phyloP scores from a whole-genome alignment of 495 filamentous ascomycete genomes.

The Xylaria scruposa region DNA sequence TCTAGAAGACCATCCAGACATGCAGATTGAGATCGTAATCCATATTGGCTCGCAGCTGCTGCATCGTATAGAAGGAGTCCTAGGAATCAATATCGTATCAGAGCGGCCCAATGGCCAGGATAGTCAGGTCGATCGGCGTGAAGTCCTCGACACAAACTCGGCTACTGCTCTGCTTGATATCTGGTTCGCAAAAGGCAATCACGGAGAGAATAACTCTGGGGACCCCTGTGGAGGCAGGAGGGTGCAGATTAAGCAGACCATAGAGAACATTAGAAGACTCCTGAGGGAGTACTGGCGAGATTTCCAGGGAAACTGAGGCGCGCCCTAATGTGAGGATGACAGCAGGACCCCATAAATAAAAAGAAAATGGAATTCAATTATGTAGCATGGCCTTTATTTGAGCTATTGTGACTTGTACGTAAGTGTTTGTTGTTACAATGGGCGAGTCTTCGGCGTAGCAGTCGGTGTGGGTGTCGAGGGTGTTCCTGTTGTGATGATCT shows the following conservation, averaged over 20 bases:
- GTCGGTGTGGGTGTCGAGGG: neutral
- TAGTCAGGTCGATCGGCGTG: neutral
- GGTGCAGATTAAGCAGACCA: conserved; percentile 14
- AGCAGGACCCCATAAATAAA: neutral
- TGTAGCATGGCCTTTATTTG: neutral
- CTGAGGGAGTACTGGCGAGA: conserved; percentile 17
- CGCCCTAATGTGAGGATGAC: neutral
- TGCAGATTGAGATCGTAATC: neutral
- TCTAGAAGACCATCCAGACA: neutral
- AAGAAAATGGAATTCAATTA: neutral
- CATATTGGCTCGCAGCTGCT: neutral
- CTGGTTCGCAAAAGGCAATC: neutral
- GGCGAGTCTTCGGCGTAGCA: neutral
- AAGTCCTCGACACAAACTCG: neutral
- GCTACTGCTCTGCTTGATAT: neutral
- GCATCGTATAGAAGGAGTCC: neutral
- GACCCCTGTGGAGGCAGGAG: conserved; percentile 10
- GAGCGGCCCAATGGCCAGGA: neutral
- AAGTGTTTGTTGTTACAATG: neutral
- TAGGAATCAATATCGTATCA: neutral
- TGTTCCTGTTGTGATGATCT: neutral
- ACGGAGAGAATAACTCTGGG: neutral
- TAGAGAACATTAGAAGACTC: conserved; percentile 13
- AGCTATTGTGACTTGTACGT: neutral
- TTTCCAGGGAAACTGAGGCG: neutral